Percentiles rank a stretch among this genome's conserved stretches.
These are phyloP conservation scores for Aspergillus puulaauensis DNA, from an alignment of 2,329 filamentous ascomycete species.

Conservation along the genomic window DNA sequence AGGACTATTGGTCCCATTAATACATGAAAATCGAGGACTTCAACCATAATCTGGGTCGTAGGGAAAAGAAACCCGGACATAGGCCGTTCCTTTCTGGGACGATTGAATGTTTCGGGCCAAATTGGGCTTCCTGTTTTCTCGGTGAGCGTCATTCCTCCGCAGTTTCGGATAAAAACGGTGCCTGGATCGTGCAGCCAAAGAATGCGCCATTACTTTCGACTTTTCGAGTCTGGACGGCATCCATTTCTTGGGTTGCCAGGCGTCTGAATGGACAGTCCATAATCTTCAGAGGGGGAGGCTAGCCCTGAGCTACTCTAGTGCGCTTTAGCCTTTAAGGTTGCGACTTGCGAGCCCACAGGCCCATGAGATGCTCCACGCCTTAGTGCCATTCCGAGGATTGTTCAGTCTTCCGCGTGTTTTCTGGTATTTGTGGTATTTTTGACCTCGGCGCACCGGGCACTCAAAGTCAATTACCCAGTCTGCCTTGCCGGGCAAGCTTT, in stretches of 20 bases:
- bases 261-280: background rate
- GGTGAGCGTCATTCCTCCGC: background rate
- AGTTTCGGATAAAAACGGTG: background rate
- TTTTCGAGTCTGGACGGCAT: background rate
- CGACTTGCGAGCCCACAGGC: background rate
- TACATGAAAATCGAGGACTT: background rate
- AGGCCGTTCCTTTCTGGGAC: background rate
- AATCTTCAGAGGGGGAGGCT: constrained; percentile 4
- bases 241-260: background rate
- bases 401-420: background rate
- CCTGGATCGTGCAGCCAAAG: background rate
- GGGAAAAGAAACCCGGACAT: background rate
- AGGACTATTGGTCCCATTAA: background rate
- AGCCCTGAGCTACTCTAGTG: background rate
- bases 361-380: constrained; percentile 7
- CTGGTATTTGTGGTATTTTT: background rate
- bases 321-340: constrained; percentile 12
- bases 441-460: background rate
- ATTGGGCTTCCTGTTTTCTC: background rate
- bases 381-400: background rate
- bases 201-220: background rate
- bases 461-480: background rate
- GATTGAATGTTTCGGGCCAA: background rate
- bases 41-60: background rate
- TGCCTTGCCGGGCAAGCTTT: constrained; percentile 8